A percentile compares a stretch with the other conserved stretches of the same genome.
These are phyloP conservation scores for Poteriospumella lacustris DNA, from an alignment of 108 stramenopile genomes.

Conservation along the genomic window DNA sequence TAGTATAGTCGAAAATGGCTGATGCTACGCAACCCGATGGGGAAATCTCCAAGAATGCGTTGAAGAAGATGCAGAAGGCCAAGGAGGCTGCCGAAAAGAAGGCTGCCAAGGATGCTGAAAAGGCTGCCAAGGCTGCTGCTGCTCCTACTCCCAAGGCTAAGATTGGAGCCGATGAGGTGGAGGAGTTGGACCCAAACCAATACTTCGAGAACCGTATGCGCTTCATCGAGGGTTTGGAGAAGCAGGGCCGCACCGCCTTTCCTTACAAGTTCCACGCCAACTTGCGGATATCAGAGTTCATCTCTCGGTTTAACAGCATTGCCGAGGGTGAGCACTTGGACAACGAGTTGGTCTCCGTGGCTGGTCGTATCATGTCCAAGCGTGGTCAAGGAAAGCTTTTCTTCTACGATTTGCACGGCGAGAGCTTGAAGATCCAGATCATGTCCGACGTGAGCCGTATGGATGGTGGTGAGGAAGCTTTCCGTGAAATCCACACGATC, in stretches of 20 bases:
- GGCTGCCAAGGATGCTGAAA: constrained; percentile 54
- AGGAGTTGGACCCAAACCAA: constrained; percentile 83
- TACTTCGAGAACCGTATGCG: constrained; percentile 84
- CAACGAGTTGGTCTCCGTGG: constrained; percentile 67
- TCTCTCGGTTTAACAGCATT: constrained; percentile 65
- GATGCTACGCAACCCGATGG: too few species aligned
- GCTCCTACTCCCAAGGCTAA: constrained; percentile 50
- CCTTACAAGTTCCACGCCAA: constrained; percentile 96
- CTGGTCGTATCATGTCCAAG: constrained; percentile 84
- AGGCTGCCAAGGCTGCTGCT: constrained; percentile 44
- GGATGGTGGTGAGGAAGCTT: constrained; percentile 75
- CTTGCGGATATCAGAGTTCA: constrained; percentile 79
- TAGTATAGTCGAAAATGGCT: too few species aligned
- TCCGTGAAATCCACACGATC: constrained; percentile 65
- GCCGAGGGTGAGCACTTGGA: constrained; percentile 65
- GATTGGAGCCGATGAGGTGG: constrained; percentile 61
- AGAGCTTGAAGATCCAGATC: constrained; percentile 88
- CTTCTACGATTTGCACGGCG: constrained; percentile 91
- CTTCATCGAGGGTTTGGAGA: constrained; percentile 69
- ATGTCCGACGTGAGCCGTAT: constrained; percentile 79
- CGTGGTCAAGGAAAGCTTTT: constrained; percentile 91
- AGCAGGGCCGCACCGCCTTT: constrained; percentile 79
- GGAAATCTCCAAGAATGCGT: constrained; percentile 39
- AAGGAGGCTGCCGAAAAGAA: constrained; percentile 45
- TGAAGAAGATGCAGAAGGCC: constrained; percentile 49